Evolutionary conservation across 805 yeast species (phyloP).

Genomic region (Pichia thaimueangensis): DNA sequence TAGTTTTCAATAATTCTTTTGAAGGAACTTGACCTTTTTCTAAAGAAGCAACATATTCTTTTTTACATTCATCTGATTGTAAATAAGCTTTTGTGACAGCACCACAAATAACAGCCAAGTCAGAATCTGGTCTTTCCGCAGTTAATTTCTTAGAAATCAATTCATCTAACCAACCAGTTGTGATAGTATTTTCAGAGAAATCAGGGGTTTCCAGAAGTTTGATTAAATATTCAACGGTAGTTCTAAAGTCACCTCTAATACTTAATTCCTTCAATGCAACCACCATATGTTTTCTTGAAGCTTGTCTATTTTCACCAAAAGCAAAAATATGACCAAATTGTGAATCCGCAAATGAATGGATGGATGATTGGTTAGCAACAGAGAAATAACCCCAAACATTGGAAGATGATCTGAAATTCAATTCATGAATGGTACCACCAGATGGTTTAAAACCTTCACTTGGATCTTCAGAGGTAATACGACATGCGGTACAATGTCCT

Average conservation of each 20-base stretch:
- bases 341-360: conserved; percentile 96
- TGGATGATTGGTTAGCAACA: conserved; percentile 92
- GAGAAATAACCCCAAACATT: conserved; percentile 99
- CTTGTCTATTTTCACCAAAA: conserved; percentile 97
- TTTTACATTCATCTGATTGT: conserved; percentile 61
- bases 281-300: conserved; percentile 97
- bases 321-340: conserved; percentile 99
- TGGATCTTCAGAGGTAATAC: conserved; percentile 98
- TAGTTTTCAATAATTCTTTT: conserved; percentile 71
- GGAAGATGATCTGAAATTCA: conserved; percentile 93
- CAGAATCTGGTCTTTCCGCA: conserved; percentile 93
- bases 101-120: conserved; percentile 90
- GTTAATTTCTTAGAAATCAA: conserved; percentile 88
- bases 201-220: conserved; percentile 94
- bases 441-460: conserved; percentile 99
- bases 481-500: conserved; percentile 98
- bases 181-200: conserved; percentile 91
- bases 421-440: conserved; percentile 92
- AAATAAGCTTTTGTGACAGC: conserved; percentile 94
- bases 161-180: conserved; percentile 99
- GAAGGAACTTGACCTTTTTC: conserved; percentile 95
- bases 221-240: conserved; percentile 95
- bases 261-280: conserved; percentile 95
- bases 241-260: conserved; percentile 97
- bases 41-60: conserved; percentile 66